Conservation (phyloP, 2,329 filamentous ascomycete genomes). For the Sclerotinia glacialis region DNA sequence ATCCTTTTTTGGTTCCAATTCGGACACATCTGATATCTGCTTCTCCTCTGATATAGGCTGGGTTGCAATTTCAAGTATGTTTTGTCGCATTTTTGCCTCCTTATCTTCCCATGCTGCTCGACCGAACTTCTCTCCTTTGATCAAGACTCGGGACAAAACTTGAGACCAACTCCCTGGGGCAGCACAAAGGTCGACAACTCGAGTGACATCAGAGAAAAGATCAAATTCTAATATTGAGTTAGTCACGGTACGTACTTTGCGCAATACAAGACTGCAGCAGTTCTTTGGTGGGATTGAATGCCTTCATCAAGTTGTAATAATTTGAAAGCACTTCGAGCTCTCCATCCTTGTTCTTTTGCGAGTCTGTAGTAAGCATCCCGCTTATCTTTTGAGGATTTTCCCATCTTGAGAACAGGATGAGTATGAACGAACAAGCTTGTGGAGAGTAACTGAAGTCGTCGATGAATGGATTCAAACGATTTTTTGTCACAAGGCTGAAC, state of each 20-base stretch:
- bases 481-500: slow-evolving; percentile 31
- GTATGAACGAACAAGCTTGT: slow-evolving; percentile 12
- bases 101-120: slow-evolving; percentile 83
- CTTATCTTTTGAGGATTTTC: slow-evolving; percentile 98
- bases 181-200: slow-evolving; percentile 93
- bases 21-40: slow-evolving; percentile 28
- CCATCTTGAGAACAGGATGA: slow-evolving; percentile 54
- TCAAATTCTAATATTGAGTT: slow-evolving; percentile 67
- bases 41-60: slow-evolving; percentile 30
- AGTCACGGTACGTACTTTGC: not conserved
- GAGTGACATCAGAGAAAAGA: slow-evolving; percentile 82
- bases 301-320: slow-evolving; percentile 89
- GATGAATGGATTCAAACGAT: not conserved
- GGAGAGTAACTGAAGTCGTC: slow-evolving; percentile 12
- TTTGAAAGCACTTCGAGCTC: slow-evolving; percentile 94
- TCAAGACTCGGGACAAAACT: slow-evolving; percentile 87
- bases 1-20: slow-evolving; percentile 54
- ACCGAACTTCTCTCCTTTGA: slow-evolving; percentile 90
- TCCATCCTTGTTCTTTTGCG: slow-evolving; percentile 98
- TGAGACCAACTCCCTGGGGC: slow-evolving; percentile 97
- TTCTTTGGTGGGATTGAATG: slow-evolving; percentile 35
- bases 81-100: slow-evolving; percentile 62
- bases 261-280: not conserved
- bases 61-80: slow-evolving; percentile 48
- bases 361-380: slow-evolving; percentile 96